These are phyloP conservation scores for Neurospora cerealis DNA, from an alignment of 495 filamentous ascomycete genomes.

Conservation along the genomic window DNA sequence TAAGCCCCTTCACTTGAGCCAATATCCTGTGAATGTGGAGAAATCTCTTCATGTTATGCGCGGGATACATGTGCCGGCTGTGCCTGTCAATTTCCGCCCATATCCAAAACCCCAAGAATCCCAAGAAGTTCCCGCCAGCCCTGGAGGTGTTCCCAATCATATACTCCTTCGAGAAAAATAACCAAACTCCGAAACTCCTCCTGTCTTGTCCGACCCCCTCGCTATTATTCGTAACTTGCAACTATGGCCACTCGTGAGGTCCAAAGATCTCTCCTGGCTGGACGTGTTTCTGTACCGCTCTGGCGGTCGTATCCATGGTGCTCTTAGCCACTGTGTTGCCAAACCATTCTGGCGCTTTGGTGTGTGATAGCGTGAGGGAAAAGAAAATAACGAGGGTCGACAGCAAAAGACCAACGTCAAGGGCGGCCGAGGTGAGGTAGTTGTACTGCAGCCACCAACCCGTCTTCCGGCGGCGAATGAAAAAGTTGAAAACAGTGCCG, in stretches of 20 bases:
- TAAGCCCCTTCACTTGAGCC: background rate
- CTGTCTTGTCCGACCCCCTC: background rate
- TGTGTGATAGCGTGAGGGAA: constrained; percentile 45
- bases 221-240: background rate
- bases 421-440: constrained; percentile 62
- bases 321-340: constrained; percentile 42
- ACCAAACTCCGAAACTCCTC: background rate
- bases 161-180: background rate
- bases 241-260: constrained; percentile 31
- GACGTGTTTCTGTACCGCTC: constrained; percentile 25
- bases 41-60: background rate
- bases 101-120: background rate
- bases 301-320: constrained; percentile 27
- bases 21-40: background rate
- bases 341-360: constrained; percentile 52
- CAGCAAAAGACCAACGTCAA: constrained; percentile 58
- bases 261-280: constrained; percentile 35
- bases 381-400: constrained; percentile 65
- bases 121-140: background rate
- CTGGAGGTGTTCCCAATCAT: background rate
- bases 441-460: constrained; percentile 76
- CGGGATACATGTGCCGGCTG: background rate
- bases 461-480: constrained; percentile 47
- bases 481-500: constrained; percentile 58
- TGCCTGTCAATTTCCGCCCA: background rate